Evolutionary conservation across 179 eudicot species (phyloP), one percentile per base, ranked within the genome.

Genomic region (Spinacia oleracea): DNA sequence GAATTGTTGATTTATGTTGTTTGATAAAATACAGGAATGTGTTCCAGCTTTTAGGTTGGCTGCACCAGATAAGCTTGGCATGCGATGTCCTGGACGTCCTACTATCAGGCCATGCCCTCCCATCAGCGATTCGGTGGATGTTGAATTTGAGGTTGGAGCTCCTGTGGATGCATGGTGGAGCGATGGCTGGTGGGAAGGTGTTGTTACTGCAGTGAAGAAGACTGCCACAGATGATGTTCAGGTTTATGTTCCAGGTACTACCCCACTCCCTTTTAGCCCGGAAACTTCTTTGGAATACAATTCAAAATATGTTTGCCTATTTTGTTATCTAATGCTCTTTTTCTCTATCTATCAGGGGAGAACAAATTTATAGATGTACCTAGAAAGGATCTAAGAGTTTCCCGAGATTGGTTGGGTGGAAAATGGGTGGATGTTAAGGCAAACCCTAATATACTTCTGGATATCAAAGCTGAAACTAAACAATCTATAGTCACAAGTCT

Each of bases 101-200:
- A 87, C 89, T 38, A 85, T 90, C 66, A 86, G 99, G 88, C 98
- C 98, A 8, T 88, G 84, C 66, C 82, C 84, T 59, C 86, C 88
- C 56, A 62, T 64, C 65, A 62, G 79, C 14, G 74, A 85, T 65
- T 74, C 73, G 4, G 27, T 53, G 25, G 86, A 81, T 46, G 63
- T 38, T 66, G 79, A 74, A 55, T 83, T 88, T 65, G 89, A 83
- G 78, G 86, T 92, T 69, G 99, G 99, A 43, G 80, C 82, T 74
- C 85, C 93, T 4, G 96, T 94, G 23, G 99, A 96, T 81, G 93
- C 91, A 16, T 92, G 99, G 99, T 90, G 96, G 97, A 82, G 88
- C 31, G 90, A 90, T 83, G 97, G 97, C 75, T 96, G 98, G 98
- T 96, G 97, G 97, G 98, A 96, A 92, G 96, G 94, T 51, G 89